Evolutionary conservation across 495 filamentous ascomycete species (phyloP), one percentile per base, ranked within the genome.

Genomic region (Aspergillus asperescens): DNA sequence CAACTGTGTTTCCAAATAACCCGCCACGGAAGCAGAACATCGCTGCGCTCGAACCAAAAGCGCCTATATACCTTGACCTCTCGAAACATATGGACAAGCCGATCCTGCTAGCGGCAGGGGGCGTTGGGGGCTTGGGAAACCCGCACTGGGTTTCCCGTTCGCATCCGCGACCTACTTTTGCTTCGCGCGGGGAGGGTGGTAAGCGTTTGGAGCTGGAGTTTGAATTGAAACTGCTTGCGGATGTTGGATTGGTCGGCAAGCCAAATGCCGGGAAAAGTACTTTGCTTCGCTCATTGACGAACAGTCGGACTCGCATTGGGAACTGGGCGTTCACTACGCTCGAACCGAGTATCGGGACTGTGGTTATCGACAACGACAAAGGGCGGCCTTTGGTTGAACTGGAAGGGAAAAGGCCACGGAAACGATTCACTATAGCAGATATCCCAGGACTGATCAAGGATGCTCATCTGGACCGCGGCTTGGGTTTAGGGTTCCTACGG

Each of bases 181-280:
- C 92, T 7, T 95, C 89, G 1, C 85, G 83, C 57, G 93, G 93
- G 15, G 89, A 93, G 57, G 72, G 75, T 28, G 89, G 88, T 39
- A 81, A 89, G 65, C 82, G 78, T 20, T 69, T 98, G 51, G 81
- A 84, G 25, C 70, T 98, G 10, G 87, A 95, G 57, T 81, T 98
- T 46, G 93, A 98, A 65, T 78, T 98, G 50, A 97, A 96, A 71
- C 76, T 98, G 4, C 81, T 98, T 8, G 93, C 93, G 12, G 93
- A 98, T 68, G 85, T 98, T 15, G 93, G 92, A 1, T 75, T 98
- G 8, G 93, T 98, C 22, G 93, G 93, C 1, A 79, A 96, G 43
- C 94, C 93, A 0, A 98, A 98, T 65, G 93, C 94, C 1, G 93
- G 93, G 10, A 98, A 98, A 66, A 93, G 87, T 63, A 96, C 94